Conservation (phyloP, 352 stramenopile genomes). For the Globisporangium nagaii region DNA sequence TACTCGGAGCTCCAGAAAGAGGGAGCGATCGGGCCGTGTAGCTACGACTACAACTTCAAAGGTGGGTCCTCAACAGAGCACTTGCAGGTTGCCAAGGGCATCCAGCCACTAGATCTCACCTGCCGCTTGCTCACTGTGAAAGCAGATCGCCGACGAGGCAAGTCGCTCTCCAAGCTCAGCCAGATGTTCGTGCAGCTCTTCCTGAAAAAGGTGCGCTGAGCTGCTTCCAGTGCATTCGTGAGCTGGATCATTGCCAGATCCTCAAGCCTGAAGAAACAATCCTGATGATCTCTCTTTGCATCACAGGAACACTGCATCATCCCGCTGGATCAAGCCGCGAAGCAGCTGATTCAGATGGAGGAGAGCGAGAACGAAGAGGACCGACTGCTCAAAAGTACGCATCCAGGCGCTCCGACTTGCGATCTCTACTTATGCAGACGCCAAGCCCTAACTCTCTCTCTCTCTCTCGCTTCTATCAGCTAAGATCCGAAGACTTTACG, state of each 20-base stretch:
- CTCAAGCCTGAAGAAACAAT: background rate
- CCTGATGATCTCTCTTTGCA: background rate
- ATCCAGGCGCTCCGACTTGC: no score
- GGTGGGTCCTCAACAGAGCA: slow-evolving; percentile 18
- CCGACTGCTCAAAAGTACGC: slow-evolving; percentile 75
- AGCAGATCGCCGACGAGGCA: slow-evolving; percentile 61
- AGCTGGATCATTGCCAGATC: no score
- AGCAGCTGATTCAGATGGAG: slow-evolving; percentile 90
- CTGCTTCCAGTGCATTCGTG: no score
- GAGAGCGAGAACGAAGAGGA: slow-evolving; percentile 72
- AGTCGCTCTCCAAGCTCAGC: slow-evolving; percentile 89
- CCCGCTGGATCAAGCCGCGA: slow-evolving; percentile 90
- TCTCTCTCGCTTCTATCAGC: slow-evolving; percentile 27
- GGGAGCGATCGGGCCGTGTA: slow-evolving; percentile 12
- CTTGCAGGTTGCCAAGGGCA: background rate
- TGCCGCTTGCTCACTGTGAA: background rate
- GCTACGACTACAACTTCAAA: slow-evolving; percentile 57
- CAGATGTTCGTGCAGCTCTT: slow-evolving; percentile 96
- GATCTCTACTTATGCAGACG: no score
- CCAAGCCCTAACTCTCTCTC: background rate
- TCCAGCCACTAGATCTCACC: background rate
- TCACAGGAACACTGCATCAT: slow-evolving; percentile 86
- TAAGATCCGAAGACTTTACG: slow-evolving; percentile 95
- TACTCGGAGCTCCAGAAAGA: slow-evolving; percentile 39
- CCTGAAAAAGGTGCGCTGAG: slow-evolving; percentile 66